Evolutionary conservation across 805 yeast genomes (phyloP), one percentile per base, ranked within the genome.

Genomic region (Nakazawaea peltata): DNA sequence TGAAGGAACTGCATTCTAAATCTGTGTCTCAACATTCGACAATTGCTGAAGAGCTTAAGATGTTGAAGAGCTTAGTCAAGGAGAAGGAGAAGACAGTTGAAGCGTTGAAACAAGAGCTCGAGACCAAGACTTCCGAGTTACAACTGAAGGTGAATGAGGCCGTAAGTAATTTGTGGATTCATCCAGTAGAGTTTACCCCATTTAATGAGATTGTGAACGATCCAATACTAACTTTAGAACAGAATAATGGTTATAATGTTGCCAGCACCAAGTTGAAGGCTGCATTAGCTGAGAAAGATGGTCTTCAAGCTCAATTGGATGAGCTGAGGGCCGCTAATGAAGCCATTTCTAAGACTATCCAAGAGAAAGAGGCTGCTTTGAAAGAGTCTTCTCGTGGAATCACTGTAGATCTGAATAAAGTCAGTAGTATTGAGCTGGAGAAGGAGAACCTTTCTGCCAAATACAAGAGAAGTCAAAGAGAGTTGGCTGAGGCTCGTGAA

Each of bases 211-310:
- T 19, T 14, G 23, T 17, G 9, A 19, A 14, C 18, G 28, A 26
- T 33, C 35, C 34, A 31, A 19, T 26, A 26, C 27, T 30, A 30
- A 31, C 30, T 4, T 12, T 27, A 24, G 40, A 30, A 13, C 25
- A 52, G 53, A 40, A 33, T 13, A 27, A 38, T 9, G 43, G 48
- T 9, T 45, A 45, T 28, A 47, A 37, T 13, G 28, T 49, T 19
- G 63, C 72, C 5, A 56, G 57, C 40, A 53, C 50, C 21, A 55
- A 63, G 24, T 44, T 70, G 13, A 51, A 59, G 32, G 53, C 58
- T 4, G 48, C 68, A 17, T 48, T 65, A 1, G 55, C 54, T 3
- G 81, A 70, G 40, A 74, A 73, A 43, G 54, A 54, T 19, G 54
- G 49, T n/a, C 48, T 74, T 13, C 54, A 65, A 25, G 49, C 46